Evolutionary conservation across 148 eudicot genomes (phyloP), one percentile per base, ranked within the genome.

Genomic region (Chenopodium album): DNA sequence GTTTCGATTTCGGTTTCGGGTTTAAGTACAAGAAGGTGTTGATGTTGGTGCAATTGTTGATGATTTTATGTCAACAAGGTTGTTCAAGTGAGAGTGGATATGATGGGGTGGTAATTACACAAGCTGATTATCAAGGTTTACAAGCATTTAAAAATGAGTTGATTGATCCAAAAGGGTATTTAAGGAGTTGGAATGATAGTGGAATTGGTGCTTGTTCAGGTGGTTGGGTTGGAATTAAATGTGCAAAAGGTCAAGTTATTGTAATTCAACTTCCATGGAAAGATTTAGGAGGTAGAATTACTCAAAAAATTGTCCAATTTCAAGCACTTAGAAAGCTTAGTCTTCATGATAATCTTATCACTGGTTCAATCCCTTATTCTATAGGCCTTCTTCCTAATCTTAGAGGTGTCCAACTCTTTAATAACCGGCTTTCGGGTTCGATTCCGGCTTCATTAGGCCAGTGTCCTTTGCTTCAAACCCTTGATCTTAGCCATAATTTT

Each of bases 251-350:
- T 16, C 94, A 92, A 85, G 98, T 94, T 0, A 94, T 92, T 73
- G 96, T 92, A 3, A 90, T 94, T 73, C 96, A 94, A 82, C 94
- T 94, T 56, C 98, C 98, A 7, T 91, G 96, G 96, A 92, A 88
- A 76, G 85, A 87, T 1, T 82, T 94, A 67, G 88, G 90, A 14
- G 98, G 98, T 2, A 83, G 84, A 74, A 79, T 94, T 73, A 89
- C 92, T 4, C 87, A 89, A 13, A 90, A 87, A 68, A 85, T 94
- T 13, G 90, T 89, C 3, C 92, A 92, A 64, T 87, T 94, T 83
- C 92, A 92, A 81, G 94, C 91, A 31, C 90, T 94, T 44, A 76
- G 98, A 54, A 92, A 92, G 65, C 94, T 94, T 72, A 94, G 98
- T 77, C 92, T 94, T 79, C 98, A 94, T 83, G 93, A 94, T 79